phyloP scores from a whole-genome alignment of 371 early-diverging fungal genomes.

The Mucor circinelloides region DNA sequence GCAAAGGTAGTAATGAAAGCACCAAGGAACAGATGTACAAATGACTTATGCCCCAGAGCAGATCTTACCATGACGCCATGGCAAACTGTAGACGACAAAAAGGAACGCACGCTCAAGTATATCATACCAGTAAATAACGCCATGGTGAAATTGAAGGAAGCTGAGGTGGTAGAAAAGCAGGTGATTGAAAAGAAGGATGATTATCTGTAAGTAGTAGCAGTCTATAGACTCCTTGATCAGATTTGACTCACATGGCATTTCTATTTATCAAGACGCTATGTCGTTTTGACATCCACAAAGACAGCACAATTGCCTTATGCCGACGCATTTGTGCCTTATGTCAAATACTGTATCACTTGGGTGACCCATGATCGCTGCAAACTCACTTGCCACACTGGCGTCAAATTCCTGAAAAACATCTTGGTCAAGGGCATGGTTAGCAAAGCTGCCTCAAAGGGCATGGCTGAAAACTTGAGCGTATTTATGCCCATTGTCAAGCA shows the following conservation, averaged over 20 bases:
- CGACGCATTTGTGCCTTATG: constrained; percentile 61
- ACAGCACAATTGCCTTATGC: constrained; percentile 59
- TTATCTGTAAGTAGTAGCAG: constrained; percentile 45
- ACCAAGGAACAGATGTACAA: neutral
- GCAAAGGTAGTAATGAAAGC: constrained; percentile 30
- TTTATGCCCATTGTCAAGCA: constrained; percentile 39
- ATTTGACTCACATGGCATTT: constrained; percentile 8
- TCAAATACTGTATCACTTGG: constrained; percentile 61
- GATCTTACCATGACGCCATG: constrained; percentile 50
- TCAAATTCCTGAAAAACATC: constrained; percentile 59
- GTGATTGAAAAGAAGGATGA: constrained; percentile 53
- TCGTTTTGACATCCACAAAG: constrained; percentile 48
- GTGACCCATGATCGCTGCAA: constrained; percentile 46
- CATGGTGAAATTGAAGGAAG: constrained; percentile 47
- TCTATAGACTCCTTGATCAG: no score
- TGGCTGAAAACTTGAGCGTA: constrained; percentile 34
- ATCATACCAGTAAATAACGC: constrained; percentile 59
- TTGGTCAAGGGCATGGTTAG: constrained; percentile 56
- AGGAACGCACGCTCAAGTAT: constrained; percentile 48
- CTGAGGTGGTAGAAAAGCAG: constrained; percentile 62
- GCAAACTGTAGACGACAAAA: constrained; percentile 36
- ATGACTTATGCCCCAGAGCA: neutral
- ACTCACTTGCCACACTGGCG: constrained; percentile 53
- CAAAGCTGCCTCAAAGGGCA: constrained; percentile 50
- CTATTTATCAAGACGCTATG: constrained; percentile 35